Evolutionary conservation across 805 yeast genomes (phyloP), one percentile per base, ranked within the genome.

Genomic region (Saccharomycopsis vini): DNA sequence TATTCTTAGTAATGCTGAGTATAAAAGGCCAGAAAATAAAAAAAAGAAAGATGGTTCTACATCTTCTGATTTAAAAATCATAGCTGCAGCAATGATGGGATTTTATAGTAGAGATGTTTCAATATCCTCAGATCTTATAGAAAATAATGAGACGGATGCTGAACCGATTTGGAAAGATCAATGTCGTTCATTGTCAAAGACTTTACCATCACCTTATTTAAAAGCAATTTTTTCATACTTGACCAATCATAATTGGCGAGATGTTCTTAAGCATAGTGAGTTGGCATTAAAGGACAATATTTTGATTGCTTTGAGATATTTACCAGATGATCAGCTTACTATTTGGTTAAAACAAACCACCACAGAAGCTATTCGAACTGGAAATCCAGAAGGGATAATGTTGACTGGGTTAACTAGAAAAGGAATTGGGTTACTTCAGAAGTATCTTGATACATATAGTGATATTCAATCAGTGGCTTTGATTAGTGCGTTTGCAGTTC

Each of bases 191-290:
- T 73, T 90, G 71, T 84, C 97, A 0, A 73, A 83, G n/a, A 96
- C 87, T 53, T 67, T 90, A 45, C 90, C 82, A 10, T 81, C 85
- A 56, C 96, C 97, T 0, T 90, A 90, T 57, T 63, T 90, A 47
- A 66, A 97, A 36, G 95, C 95, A 0, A 84, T 90, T 1, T 90
- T 90, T 67, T 96, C 96, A 0, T 90, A 79, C 54, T 81, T 90
- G 43, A 88, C 96, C 0, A 96, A 90, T 56, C 83, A 86, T 37
- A 92, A 89, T 51, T 90, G 97, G 97, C 81, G 90, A 80, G 97
- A 87, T 56, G 95, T 90, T 1, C 67, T 90, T 42, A 95, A 87
- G 57, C 97, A 90, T 56, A 77, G 81, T 16, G 81, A 95, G 1
- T 68, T 90, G 34, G 95, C 98, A 0, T 65, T 90, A 33, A 69